Percentiles rank a stretch among this genome's conserved stretches.
These are phyloP conservation scores for Xylaria sp. DNA, from an alignment of 2,329 filamentous ascomycete genomes.

Conservation along the genomic window DNA sequence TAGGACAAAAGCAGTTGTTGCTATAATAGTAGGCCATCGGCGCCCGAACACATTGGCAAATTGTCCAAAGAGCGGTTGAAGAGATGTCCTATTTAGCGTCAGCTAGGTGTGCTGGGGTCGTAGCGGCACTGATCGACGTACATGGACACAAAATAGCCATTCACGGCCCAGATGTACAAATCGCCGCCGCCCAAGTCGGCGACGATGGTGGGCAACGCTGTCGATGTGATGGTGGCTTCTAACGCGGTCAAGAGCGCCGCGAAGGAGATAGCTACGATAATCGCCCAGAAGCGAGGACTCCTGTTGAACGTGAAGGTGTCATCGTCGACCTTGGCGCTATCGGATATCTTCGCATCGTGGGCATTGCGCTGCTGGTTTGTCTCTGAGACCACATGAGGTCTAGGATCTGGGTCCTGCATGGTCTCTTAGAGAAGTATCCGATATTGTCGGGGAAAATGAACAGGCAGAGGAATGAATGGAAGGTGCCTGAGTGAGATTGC, in stretches of 20 bases:
- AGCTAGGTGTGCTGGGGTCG: too few species aligned
- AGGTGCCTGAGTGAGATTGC: too few species aligned
- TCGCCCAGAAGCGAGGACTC: slow-evolving; percentile 39
- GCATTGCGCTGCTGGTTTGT: too few species aligned
- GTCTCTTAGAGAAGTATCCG: too few species aligned
- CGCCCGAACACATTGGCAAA: slow-evolving; percentile 58
- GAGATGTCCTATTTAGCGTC: slow-evolving; percentile 6
- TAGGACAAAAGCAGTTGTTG: slow-evolving; percentile 59
- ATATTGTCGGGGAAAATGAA: too few species aligned
- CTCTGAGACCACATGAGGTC: too few species aligned
- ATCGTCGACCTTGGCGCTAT: not conserved
- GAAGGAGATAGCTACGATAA: slow-evolving; percentile 42
- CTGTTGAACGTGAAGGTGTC: slow-evolving; percentile 7
- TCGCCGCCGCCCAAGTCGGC: slow-evolving; percentile 17
- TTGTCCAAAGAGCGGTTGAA: slow-evolving; percentile 52
- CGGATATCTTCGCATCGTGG: not conserved
- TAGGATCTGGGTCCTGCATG: too few species aligned
- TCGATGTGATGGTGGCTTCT: slow-evolving; percentile 29
- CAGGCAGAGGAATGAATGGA: too few species aligned
- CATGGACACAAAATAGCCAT: slow-evolving; percentile 36
- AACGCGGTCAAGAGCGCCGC: slow-evolving; percentile 35
- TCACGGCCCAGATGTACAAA: slow-evolving; percentile 35
- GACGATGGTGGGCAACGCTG: slow-evolving; percentile 30
- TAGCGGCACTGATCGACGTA: slow-evolving; percentile 8
- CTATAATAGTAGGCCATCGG: slow-evolving; percentile 54